phyloP scores from a whole-genome alignment of 768 basidiomycete genomes.

The Tylopilus balloui region DNA sequence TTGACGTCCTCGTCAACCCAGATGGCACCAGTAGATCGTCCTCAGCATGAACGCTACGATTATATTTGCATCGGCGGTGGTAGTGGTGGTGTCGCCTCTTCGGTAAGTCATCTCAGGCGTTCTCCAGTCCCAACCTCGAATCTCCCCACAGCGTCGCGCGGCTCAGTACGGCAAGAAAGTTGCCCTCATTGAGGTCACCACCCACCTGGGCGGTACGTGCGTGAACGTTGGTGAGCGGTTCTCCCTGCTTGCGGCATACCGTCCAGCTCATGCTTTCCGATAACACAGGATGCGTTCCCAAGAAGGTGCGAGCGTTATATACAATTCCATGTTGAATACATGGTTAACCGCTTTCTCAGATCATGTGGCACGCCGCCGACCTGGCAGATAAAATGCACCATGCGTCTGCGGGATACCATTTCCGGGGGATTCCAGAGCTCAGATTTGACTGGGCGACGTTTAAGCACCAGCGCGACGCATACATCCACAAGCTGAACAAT shows the following conservation, averaged over 20 bases:
- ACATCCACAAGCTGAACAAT: conserved; percentile 82
- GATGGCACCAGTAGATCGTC: conserved; percentile 72
- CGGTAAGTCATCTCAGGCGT: conserved; percentile 47
- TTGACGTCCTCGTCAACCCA: conserved; percentile 38
- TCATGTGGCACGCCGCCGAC: conserved; percentile 98
- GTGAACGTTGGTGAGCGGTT: conserved; percentile 85
- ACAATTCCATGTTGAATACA: not conserved
- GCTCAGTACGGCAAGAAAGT: conserved; percentile 91
- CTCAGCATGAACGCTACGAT: conserved; percentile 68
- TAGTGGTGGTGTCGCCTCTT: conserved; percentile 86
- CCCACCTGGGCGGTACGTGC: conserved; percentile 86
- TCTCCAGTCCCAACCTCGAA: not conserved
- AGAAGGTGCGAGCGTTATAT: conserved; percentile 56
- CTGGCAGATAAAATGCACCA: conserved; percentile 78
- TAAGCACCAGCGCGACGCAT: conserved; percentile 93
- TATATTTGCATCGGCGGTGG: conserved; percentile 90
- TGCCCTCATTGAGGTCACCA: conserved; percentile 77
- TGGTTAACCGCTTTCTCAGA: conserved; percentile 39
- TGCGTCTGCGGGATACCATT: conserved; percentile 69
- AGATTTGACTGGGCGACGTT: conserved; percentile 87
- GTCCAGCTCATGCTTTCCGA: conserved; percentile 4
- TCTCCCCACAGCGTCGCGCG: conserved; percentile 69
- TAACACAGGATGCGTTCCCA: conserved; percentile 84
- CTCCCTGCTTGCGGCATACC: not conserved
- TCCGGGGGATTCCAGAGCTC: conserved; percentile 52